Conservation (phyloP, 1,284 basidiomycete genomes). For the Ustilago sp. region DNA sequence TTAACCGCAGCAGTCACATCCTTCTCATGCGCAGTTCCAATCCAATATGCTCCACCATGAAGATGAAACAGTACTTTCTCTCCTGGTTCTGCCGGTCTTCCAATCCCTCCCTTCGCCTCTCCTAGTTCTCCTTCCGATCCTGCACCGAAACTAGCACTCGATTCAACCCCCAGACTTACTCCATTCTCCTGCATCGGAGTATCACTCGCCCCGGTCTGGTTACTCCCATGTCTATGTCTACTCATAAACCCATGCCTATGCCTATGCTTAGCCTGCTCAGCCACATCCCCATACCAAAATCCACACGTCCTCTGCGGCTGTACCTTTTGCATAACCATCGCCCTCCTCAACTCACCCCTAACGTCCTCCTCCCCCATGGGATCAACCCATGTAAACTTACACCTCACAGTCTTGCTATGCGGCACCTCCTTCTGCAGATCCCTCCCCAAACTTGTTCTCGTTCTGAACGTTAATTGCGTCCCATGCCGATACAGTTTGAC, state of each 20-base stretch:
- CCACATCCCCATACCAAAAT: slow-evolving; percentile 60
- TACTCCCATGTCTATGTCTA: neutral
- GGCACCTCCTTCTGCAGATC: slow-evolving; percentile 56
- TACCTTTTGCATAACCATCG: slow-evolving; percentile 54
- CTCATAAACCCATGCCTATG: neutral
- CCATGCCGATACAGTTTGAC: slow-evolving; percentile 59
- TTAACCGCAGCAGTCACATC: slow-evolving; percentile 61
- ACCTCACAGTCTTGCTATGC: slow-evolving; percentile 54
- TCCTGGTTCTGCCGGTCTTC: slow-evolving; percentile 39
- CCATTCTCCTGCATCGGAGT: slow-evolving; percentile 13
- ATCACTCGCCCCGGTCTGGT: neutral
- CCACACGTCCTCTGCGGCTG: slow-evolving; percentile 50
- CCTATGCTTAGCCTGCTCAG: slow-evolving; percentile 7
- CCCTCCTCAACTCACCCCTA: slow-evolving; percentile 57
- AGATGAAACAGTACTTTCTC: slow-evolving; percentile 63
- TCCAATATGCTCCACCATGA: slow-evolving; percentile 67
- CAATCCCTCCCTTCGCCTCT: slow-evolving; percentile 34
- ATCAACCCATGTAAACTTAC: slow-evolving; percentile 62
- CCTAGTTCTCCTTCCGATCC: slow-evolving; percentile 1
- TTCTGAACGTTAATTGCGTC: slow-evolving; percentile 60
- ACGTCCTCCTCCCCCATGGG: slow-evolving; percentile 45
- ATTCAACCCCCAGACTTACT: slow-evolving; percentile 1
- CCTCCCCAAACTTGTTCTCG: slow-evolving; percentile 54
- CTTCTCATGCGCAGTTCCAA: slow-evolving; percentile 60
- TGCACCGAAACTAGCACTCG: slow-evolving; percentile 11